A percentile compares a stretch with the other conserved stretches of the same genome.
Conservation (phyloP, 75 land plant genomes). For the Adiantum capillusveneris region DNA sequence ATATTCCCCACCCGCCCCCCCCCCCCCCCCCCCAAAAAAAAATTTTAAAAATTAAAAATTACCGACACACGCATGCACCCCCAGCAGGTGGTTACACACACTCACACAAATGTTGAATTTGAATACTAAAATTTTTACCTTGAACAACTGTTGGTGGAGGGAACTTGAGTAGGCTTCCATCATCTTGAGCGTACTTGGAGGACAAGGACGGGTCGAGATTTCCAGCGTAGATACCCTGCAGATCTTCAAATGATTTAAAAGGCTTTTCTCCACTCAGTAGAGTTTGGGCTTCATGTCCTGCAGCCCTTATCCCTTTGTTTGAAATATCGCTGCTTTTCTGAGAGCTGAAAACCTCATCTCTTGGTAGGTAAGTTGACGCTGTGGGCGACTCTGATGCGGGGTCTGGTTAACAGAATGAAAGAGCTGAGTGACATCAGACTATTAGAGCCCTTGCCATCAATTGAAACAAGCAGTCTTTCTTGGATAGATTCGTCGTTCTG, state of each 20-base stretch:
- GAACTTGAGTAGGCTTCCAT: conserved; percentile 1
- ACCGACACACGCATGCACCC: background rate
- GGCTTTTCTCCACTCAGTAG: conserved; percentile 4
- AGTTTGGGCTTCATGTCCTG: conserved; percentile 7
- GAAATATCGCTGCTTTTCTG: conserved; percentile 12
- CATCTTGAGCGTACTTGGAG: background rate
- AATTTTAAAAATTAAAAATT: background rate
- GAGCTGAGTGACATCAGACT: too few relatives aligned
- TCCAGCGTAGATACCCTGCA: background rate
- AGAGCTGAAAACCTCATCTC: conserved; percentile 32
- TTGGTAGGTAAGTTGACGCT: conserved; percentile 22
- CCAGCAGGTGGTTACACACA: background rate
- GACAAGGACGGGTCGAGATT: background rate
- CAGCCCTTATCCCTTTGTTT: background rate
- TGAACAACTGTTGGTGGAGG: conserved; percentile 5
- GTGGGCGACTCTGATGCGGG: conserved; percentile 15
- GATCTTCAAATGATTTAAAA: conserved; percentile 1
- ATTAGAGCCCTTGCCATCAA: too few relatives aligned
- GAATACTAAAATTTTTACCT: background rate
- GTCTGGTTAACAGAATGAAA: too few relatives aligned
- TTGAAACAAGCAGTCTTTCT: too few relatives aligned
- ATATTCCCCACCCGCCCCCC: too few relatives aligned
- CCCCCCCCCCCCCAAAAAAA: too few relatives aligned
- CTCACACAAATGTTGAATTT: background rate
- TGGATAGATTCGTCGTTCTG: too few relatives aligned